A percentile compares a stretch with the other conserved stretches of the same genome.
Conservation (phyloP, 768 basidiomycete species). For the Cyclocybe aegerita region DNA sequence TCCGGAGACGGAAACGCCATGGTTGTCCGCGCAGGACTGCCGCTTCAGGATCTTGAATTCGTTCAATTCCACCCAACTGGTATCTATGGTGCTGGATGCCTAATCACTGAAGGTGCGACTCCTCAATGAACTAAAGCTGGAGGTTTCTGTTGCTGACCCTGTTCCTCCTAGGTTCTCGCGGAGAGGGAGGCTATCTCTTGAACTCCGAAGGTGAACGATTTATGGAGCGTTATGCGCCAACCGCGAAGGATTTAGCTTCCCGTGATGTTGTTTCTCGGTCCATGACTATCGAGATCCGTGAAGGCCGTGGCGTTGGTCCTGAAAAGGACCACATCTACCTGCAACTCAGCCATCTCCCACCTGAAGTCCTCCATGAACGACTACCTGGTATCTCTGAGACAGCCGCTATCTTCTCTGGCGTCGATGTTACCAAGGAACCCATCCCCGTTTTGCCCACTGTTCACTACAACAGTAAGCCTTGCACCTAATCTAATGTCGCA, state of each 20-base stretch:
- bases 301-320: constrained; percentile 97
- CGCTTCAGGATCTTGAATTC: constrained; percentile 96
- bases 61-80: constrained; percentile 99
- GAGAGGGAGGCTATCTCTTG: constrained; percentile 97
- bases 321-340: constrained; percentile 98
- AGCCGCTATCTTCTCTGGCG: constrained; percentile 97
- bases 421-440: constrained; percentile 99
- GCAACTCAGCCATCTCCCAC: constrained; percentile 95
- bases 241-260: constrained; percentile 98
- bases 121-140: not conserved
- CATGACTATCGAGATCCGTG: constrained; percentile 98
- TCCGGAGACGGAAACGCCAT: constrained; percentile 99
- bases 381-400: constrained; percentile 99
- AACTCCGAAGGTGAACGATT: constrained; percentile 99
- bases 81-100: constrained; percentile 98
- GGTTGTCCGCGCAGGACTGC: constrained; percentile 95
- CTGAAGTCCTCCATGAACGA: constrained; percentile 94
- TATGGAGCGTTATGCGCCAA: constrained; percentile 99
- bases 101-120: constrained; percentile 89
- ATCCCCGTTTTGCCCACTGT: constrained; percentile 98
- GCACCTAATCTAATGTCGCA: not conserved
- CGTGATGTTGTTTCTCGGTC: constrained; percentile 99
- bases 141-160: not conserved
- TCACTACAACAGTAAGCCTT: constrained; percentile 91
- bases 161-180: constrained; percentile 76